Base-by-base conservation (phyloP, 2,329 filamentous ascomycete species). In the Fusarium burgessii region DNA sequence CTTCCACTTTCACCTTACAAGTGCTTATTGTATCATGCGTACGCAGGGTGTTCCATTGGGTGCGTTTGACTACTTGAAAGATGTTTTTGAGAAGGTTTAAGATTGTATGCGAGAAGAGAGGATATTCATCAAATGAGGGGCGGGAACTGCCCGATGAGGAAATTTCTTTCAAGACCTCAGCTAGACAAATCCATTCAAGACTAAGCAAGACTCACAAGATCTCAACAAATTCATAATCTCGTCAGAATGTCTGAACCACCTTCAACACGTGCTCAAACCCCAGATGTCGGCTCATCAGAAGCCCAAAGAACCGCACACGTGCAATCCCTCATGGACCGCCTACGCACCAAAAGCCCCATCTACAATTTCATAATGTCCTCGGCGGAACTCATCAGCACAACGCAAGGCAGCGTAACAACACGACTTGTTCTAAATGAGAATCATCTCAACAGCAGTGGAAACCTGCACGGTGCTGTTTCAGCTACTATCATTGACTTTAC, bases 401-500 rank as follows among this genome's bases (percentile, higher is more conserved):
- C 78, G 2, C 79, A 78, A 50, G 89, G 89, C 32, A 78, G 75
- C 14, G 82, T 90, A 43, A 82, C 79, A 20, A 84, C 87, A 13
- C 83, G 80, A 2, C 82, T 91, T 29, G 77, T 79, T 3, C 81
- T 90, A 10, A 81, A 79, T 18, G 68, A 79, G 14, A 84, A 86
- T 70, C 92, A 93, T 78, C 85, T 93, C 78, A 93, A 93, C 82
- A 88, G 88, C 66, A 86, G 88, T 61, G 87, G 88, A 9, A 88
- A 87, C 23, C 85, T 94, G 12, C 92, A 94, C 80, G 92, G 92
- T 70, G 89, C 90, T 51, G 91, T 92, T 6, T 90, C 89, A 32
- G 91, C 91, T 0, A 88, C 91, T 1, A 85, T 94, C 23, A 86
- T 93, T 49, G 92, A 94, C 82, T 93, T 91, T 87, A 87, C 88